These are phyloP conservation scores for Spathaspora passalidarum DNA, from an alignment of 805 yeast genomes.

Conservation along the genomic window DNA sequence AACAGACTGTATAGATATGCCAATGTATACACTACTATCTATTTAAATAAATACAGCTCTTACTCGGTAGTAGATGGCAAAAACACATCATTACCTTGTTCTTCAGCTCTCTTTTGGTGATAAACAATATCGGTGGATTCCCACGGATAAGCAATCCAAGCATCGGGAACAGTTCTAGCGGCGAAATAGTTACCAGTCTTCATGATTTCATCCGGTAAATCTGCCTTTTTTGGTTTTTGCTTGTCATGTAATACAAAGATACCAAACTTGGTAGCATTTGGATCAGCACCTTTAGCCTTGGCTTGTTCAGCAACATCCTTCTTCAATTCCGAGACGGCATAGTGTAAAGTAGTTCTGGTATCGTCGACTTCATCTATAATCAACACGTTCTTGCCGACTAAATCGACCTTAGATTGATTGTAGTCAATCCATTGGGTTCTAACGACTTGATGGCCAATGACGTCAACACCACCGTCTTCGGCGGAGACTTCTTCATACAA, in stretches of 20 bases:
- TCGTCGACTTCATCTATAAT: slow-evolving; percentile 86
- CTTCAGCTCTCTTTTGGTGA: slow-evolving; percentile 68
- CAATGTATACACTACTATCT: slow-evolving; percentile 18
- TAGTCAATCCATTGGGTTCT: slow-evolving; percentile 86
- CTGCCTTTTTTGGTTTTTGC: slow-evolving; percentile 67
- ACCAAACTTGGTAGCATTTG: slow-evolving; percentile 58
- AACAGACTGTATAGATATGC: slow-evolving; percentile 14
- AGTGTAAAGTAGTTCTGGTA: slow-evolving; percentile 79
- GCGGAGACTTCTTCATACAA: slow-evolving; percentile 80
- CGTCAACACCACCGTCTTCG: slow-evolving; percentile 50
- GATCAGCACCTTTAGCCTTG: slow-evolving; percentile 45
- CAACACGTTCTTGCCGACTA: slow-evolving; percentile 67
- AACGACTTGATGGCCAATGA: slow-evolving; percentile 59
- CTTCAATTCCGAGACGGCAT: slow-evolving; percentile 71
- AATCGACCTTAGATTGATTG: slow-evolving; percentile 54
- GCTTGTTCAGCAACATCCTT: slow-evolving; percentile 68
- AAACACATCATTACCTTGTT: slow-evolving; percentile 68
- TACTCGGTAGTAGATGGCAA: slow-evolving; percentile 18
- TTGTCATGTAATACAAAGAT: slow-evolving; percentile 79
- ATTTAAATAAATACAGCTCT: neutral
- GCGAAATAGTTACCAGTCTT: slow-evolving; percentile 63
- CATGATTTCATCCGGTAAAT: slow-evolving; percentile 62
- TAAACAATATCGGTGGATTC: slow-evolving; percentile 71
- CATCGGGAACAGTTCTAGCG: slow-evolving; percentile 72
- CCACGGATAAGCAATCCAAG: slow-evolving; percentile 90